phyloP scores from a whole-genome alignment of 176 grass and related monocot species.

The Ampelocalamus luodianensis region DNA sequence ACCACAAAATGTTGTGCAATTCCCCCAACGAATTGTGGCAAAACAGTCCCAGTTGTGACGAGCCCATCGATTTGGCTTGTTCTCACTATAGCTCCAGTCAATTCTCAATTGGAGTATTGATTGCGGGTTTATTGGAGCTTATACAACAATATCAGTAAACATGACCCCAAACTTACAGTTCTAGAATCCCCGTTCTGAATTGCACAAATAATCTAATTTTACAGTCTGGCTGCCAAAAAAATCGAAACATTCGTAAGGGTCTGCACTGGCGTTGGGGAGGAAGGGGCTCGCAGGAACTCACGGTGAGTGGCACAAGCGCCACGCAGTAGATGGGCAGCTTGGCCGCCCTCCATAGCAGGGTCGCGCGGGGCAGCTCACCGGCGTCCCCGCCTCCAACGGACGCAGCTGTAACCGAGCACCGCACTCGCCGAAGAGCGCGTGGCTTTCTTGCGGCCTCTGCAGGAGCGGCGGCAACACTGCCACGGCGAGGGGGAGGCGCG shows the following conservation, averaged over 20 bases:
- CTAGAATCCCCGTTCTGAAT: not conserved
- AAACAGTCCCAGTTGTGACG: not conserved
- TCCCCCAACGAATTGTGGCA: not conserved
- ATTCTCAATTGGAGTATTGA: not conserved
- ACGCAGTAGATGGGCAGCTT: slow-evolving; percentile 93
- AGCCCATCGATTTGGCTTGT: not conserved
- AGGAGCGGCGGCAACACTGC: not conserved
- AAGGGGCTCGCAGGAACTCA: slow-evolving; percentile 27
- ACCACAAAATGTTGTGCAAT: not conserved
- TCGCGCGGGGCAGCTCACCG: slow-evolving; percentile 52
- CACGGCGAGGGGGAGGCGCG: slow-evolving; percentile 12
- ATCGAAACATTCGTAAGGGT: not conserved
- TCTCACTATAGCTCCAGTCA: not conserved
- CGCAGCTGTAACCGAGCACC: slow-evolving; percentile 28
- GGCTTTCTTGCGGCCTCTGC: not conserved
- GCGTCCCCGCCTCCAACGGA: slow-evolving; percentile 1
- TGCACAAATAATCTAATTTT: not conserved
- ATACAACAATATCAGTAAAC: not conserved
- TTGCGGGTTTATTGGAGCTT: not conserved
- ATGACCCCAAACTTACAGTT: not conserved
- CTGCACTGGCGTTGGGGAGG: not conserved
- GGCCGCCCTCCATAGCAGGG: slow-evolving; percentile 80
- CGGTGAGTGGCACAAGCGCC: slow-evolving; percentile 73
- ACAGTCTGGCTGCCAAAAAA: not conserved
- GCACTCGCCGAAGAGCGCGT: not conserved